phyloP scores from a whole-genome alignment of 1,284 basidiomycete genomes.

The Kwoniella shivajii region DNA sequence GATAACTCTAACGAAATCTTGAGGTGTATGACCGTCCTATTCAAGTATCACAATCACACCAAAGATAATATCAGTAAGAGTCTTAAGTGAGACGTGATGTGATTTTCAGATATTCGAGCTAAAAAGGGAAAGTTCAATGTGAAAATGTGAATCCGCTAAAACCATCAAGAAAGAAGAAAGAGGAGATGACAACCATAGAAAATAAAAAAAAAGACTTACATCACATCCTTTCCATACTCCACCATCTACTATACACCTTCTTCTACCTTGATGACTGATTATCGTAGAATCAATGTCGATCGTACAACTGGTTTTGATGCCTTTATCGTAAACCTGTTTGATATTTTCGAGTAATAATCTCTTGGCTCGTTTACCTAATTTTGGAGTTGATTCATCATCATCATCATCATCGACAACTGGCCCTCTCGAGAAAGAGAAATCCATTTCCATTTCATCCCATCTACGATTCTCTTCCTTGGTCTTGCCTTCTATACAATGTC shows the following conservation, averaged over 20 bases:
- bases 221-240: constrained; percentile 77
- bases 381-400: constrained; percentile 63
- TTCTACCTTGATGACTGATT: constrained; percentile 49
- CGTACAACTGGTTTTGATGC: constrained; percentile 81
- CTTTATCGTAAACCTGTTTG: constrained; percentile 57
- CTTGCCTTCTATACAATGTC: constrained; percentile 59
- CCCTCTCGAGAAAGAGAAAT: too few relatives aligned
- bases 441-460: constrained; percentile 5
- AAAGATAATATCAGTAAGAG: too few relatives aligned
- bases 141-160: neutral
- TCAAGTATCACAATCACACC: too few relatives aligned
- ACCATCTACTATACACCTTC: constrained; percentile 73
- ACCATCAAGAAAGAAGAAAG: neutral
- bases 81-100: too few relatives aligned
- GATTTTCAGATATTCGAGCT: too few relatives aligned
- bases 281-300: constrained; percentile 65
- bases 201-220: constrained; percentile 58
- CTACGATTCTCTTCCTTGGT: neutral
- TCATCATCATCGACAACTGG: constrained; percentile 21
- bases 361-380: constrained; percentile 33
- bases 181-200: constrained; percentile 10
- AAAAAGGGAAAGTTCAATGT: too few relatives aligned
- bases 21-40: constrained; percentile 71
- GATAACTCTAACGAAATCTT: constrained; percentile 78
- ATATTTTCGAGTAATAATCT: constrained; percentile 66